Base-by-base conservation (phyloP, 768 basidiomycete genomes). In the Lyophyllum decastes region DNA sequence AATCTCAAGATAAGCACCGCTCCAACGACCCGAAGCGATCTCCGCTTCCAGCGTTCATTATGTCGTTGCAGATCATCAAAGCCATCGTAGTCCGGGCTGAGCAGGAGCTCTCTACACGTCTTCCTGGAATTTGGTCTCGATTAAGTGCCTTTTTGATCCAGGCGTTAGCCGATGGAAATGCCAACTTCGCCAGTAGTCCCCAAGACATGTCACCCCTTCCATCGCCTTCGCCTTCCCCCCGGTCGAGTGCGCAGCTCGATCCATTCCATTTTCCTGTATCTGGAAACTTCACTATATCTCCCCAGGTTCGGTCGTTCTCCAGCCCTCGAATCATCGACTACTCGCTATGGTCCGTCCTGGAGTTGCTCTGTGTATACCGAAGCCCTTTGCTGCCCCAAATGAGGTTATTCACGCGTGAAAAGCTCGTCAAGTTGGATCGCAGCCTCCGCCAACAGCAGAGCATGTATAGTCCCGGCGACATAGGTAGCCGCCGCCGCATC, bases 311-410 rank as follows among this genome's bases (percentile, higher is more conserved):
- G 51, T 54, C 65, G 43, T 66, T 69, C 49, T 62, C 65, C 26
- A 72, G 70, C 41, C 88, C 88, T 2, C 78, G 88, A 26, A 72
- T 88, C 24, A 73, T 89, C 5, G 90, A 92, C 67, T 92, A 90
- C 61, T 72, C 83, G 9, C 74, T 87, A 1, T 91, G 89, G 89
- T 91, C 90, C 2, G 68, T 86, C 26, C 71, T 91, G 25, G 87
- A 90, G 63, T 77, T 89, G 53, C 68, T 88, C 17, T 88, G 84
- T 60, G 77, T 83, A 1, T 82, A 80, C 63, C 79, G 87, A 17
- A 84, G 73, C 38, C 88, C 89, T 0, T 76, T 92, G 26, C 72
- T 81, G 52, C 72, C 88, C 26, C 88, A 89, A 61, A 77, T 92
- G 72, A 86, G 86, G 24, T 71, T 84, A 2, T 80, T 89, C 57